These are phyloP conservation scores for Wickerhamiella azyma DNA, from an alignment of 805 yeast species.

Conservation along the genomic window DNA sequence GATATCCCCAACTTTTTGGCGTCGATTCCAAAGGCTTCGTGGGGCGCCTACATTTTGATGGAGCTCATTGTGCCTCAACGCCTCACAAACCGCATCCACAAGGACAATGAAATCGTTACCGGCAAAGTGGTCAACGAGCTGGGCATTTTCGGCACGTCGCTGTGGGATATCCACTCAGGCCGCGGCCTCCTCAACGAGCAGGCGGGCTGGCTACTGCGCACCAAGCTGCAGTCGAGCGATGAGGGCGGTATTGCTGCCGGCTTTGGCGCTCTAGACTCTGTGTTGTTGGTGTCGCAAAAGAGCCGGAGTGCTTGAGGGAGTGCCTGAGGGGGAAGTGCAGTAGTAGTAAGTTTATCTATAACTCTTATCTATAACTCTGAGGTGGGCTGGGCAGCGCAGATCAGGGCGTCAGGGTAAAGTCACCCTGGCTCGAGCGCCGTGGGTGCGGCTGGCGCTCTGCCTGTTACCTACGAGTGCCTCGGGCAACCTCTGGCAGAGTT, in stretches of 20 bases:
- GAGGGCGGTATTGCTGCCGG: constrained; percentile 99
- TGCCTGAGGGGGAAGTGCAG: neutral
- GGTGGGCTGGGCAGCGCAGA: too few relatives aligned
- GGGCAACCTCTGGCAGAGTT: too few relatives aligned
- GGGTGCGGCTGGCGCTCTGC: too few relatives aligned
- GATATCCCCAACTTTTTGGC: constrained; percentile 67
- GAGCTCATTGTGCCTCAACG: constrained; percentile 75
- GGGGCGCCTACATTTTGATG: constrained; percentile 91
- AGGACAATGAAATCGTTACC: constrained; percentile 45
- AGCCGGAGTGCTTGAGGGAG: neutral
- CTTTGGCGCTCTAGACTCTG: constrained; percentile 82
- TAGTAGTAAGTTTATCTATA: too few relatives aligned
- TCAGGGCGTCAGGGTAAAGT: too few relatives aligned
- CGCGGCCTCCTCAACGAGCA: constrained; percentile 46
- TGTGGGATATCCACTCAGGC: constrained; percentile 56
- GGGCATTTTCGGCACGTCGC: constrained; percentile 75
- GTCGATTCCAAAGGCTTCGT: constrained; percentile 46
- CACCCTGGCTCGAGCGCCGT: too few relatives aligned
- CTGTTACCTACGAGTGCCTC: too few relatives aligned
- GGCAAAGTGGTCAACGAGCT: constrained; percentile 80
- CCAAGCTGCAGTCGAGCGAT: constrained; percentile 73
- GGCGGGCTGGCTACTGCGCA: constrained; percentile 78
- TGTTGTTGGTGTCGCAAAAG: constrained; percentile 12
- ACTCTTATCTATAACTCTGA: too few relatives aligned
- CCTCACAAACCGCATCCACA: constrained; percentile 51